These are phyloP conservation scores for Neopestalotiopsis sp. DNA, from an alignment of 2,329 filamentous ascomycete species.

Conservation along the genomic window DNA sequence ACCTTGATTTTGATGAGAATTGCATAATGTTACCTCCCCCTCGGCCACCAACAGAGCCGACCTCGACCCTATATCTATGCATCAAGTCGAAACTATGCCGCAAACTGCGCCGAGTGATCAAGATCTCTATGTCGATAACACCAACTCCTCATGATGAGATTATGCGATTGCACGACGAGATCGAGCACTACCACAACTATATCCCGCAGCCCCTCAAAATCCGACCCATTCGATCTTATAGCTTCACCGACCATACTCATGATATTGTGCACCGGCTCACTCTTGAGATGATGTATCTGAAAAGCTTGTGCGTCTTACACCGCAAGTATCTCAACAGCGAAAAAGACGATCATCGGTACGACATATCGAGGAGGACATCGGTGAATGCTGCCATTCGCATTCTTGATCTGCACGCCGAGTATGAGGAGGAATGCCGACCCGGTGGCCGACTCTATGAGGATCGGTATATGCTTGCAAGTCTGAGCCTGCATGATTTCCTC, in stretches of 20 bases:
- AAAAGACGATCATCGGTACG: slow-evolving; percentile 43
- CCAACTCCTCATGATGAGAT: slow-evolving; percentile 44
- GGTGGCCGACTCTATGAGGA: slow-evolving; percentile 59
- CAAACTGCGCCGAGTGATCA: slow-evolving; percentile 49
- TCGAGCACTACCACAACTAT: slow-evolving; percentile 42
- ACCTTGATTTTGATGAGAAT: slow-evolving; percentile 58
- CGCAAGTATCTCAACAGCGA: slow-evolving; percentile 50
- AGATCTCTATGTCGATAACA: slow-evolving; percentile 44
- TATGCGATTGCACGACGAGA: slow-evolving; percentile 45
- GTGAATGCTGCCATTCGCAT: slow-evolving; percentile 50
- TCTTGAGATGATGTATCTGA: slow-evolving; percentile 54
- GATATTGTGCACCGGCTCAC: slow-evolving; percentile 55
- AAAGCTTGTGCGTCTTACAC: slow-evolving; percentile 56
- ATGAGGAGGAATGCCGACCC: slow-evolving; percentile 49
- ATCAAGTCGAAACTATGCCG: slow-evolving; percentile 50
- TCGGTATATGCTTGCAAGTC: slow-evolving; percentile 57
- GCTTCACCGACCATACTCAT: slow-evolving; percentile 48
- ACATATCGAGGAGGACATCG: slow-evolving; percentile 46
- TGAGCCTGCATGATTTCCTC: slow-evolving; percentile 62
- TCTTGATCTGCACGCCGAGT: slow-evolving; percentile 52
- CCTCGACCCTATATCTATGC: slow-evolving; percentile 48
- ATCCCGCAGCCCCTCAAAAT: slow-evolving; percentile 48
- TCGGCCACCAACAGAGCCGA: slow-evolving; percentile 48
- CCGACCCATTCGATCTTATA: slow-evolving; percentile 46
- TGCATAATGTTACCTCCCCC: slow-evolving; percentile 47